phyloP scores from a whole-genome alignment of 176 grass and related monocot genomes.

The Oryza meyeriana region DNA sequence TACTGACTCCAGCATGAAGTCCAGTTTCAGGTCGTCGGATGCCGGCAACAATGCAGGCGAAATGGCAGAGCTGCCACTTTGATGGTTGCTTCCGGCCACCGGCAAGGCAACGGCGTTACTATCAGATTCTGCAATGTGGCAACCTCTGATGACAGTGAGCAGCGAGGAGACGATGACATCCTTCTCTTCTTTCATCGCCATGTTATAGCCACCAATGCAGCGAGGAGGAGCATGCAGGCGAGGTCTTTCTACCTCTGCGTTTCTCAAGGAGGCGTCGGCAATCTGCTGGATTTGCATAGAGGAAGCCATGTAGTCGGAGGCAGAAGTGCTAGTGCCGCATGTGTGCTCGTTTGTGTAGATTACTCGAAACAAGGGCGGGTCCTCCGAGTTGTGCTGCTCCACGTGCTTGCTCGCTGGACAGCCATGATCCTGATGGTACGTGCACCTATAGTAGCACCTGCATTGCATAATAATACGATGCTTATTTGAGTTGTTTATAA shows the following conservation, averaged over 20 bases:
- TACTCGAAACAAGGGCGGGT: constrained; percentile 48
- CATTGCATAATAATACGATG: not conserved
- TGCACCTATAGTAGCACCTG: constrained; percentile 73
- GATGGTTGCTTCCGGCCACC: too few species aligned
- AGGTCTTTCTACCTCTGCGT: constrained; percentile 11
- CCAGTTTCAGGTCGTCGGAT: constrained; percentile 6
- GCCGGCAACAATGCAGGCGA: constrained; percentile 14
- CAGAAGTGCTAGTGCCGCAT: constrained; percentile 11
- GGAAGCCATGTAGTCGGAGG: constrained; percentile 24
- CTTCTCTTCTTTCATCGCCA: constrained; percentile 33
- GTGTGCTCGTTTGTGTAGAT: constrained; percentile 51
- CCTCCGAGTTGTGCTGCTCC: constrained; percentile 45
- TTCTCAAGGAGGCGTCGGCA: constrained; percentile 39
- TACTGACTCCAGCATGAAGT: constrained; percentile 16
- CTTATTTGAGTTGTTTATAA: not conserved
- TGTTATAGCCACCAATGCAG: not conserved
- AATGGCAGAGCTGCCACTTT: too few species aligned
- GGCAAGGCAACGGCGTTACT: too few species aligned
- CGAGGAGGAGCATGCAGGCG: not conserved
- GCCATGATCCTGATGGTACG: constrained; percentile 47
- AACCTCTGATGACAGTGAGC: constrained; percentile 17
- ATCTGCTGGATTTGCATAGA: constrained; percentile 39
- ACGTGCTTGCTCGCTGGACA: constrained; percentile 64
- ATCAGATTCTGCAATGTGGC: not conserved
- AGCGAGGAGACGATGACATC: constrained; percentile 42